phyloP scores from a whole-genome alignment of 495 filamentous ascomycete species.

The Parathielavia hyrcaniae region DNA sequence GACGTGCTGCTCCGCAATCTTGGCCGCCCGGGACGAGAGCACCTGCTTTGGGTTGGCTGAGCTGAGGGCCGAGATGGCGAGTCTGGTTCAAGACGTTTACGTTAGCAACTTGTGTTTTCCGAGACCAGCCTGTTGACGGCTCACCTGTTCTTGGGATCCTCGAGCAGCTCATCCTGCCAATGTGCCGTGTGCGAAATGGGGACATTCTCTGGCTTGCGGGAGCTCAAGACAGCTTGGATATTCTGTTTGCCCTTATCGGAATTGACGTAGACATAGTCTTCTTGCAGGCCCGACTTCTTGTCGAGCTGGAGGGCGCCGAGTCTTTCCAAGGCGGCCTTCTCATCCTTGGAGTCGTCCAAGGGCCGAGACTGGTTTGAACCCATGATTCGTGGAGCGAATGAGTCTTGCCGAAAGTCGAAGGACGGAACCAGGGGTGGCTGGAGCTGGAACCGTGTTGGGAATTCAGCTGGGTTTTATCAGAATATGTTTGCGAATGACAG shows the following conservation, averaged over 20 bases:
- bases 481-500: too few species aligned
- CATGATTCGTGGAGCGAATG: constrained; percentile 31
- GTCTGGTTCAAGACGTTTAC: constrained; percentile 35
- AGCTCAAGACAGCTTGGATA: constrained; percentile 4
- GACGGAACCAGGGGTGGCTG: too few species aligned
- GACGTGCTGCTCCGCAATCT: constrained; percentile 60
- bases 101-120: neutral
- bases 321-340: constrained; percentile 42
- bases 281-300: constrained; percentile 31
- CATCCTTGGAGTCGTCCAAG: constrained; percentile 26
- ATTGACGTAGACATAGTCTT: constrained; percentile 46
- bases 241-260: constrained; percentile 14
- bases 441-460: too few species aligned
- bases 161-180: constrained; percentile 56
- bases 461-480: too few species aligned
- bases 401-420: too few species aligned
- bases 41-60: constrained; percentile 49
- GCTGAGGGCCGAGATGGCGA: constrained; percentile 63
- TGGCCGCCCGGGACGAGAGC: constrained; percentile 51
- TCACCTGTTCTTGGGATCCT: constrained; percentile 58
- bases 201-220: constrained; percentile 35
- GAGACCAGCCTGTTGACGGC: constrained; percentile 3
- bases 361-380: constrained; percentile 44
- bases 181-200: constrained; percentile 33
- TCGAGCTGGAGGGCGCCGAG: constrained; percentile 35